A percentile compares a stretch with the other conserved stretches of the same genome.
Conservation (phyloP, 2,329 filamentous ascomycete species). For the Teratosphaeria epicoccoides region DNA sequence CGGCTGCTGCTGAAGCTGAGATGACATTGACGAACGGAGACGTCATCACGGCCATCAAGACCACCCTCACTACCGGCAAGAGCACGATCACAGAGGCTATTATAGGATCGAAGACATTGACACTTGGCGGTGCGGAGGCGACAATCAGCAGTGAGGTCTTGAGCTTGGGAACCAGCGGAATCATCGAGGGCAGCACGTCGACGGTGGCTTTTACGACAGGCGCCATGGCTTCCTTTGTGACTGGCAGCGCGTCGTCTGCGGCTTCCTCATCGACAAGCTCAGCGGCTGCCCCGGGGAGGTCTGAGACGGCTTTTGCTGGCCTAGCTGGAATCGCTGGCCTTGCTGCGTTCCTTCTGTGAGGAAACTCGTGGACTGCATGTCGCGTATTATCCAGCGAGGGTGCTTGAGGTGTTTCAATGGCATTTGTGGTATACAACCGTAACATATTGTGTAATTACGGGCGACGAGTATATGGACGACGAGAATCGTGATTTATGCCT, state of each 20-base stretch:
- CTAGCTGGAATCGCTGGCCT: not conserved
- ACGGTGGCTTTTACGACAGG: constrained; percentile 8
- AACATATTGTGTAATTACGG: not conserved
- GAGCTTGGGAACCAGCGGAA: constrained; percentile 8
- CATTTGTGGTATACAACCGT: not conserved
- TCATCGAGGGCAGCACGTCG: constrained; percentile 6
- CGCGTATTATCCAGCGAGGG: not conserved
- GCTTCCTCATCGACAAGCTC: not conserved
- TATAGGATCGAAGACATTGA: constrained; percentile 10
- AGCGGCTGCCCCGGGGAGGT: not conserved
- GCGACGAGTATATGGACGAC: not conserved
- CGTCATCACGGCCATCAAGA: constrained; percentile 9
- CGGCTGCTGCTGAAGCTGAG: not conserved
- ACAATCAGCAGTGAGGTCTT: constrained; percentile 9
- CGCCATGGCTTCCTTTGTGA: constrained; percentile 2
- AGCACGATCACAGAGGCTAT: constrained; percentile 12
- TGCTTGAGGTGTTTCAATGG: not conserved
- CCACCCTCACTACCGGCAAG: constrained; percentile 5
- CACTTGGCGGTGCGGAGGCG: constrained; percentile 8
- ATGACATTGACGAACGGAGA: constrained; percentile 7
- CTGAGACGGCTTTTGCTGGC: constrained; percentile 1
- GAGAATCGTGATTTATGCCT: not conserved
- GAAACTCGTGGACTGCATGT: not conserved
- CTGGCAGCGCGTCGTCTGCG: not conserved
- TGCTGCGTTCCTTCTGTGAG: constrained; percentile 1